phyloP scores from a whole-genome alignment of 2,329 filamentous ascomycete genomes.

The Ustulina deusta region DNA sequence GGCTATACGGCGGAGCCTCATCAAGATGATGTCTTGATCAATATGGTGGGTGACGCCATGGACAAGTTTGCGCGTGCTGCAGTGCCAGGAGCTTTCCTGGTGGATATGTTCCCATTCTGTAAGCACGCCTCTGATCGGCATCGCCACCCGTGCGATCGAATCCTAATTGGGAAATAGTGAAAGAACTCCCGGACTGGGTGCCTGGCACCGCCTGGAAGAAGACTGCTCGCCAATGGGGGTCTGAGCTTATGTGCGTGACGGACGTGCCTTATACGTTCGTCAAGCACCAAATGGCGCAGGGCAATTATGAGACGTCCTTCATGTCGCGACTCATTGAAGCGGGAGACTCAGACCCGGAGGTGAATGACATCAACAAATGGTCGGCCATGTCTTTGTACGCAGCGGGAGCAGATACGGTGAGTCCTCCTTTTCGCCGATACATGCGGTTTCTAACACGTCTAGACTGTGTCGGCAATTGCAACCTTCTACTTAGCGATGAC shows the following conservation, averaged over 20 bases:
- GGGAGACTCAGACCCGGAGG: slow-evolving; percentile 30
- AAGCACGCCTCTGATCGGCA: slow-evolving; percentile 16
- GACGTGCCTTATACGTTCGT: slow-evolving; percentile 33
- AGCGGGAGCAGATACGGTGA: slow-evolving; percentile 43
- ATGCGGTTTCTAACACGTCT: not conserved
- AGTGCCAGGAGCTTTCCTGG: slow-evolving; percentile 45
- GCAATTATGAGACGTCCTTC: slow-evolving; percentile 38
- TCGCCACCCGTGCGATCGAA: not conserved
- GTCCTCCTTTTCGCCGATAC: not conserved
- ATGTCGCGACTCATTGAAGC: slow-evolving; percentile 40
- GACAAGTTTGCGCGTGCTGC: slow-evolving; percentile 41
- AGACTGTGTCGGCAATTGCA: slow-evolving; percentile 23
- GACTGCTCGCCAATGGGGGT: slow-evolving; percentile 20
- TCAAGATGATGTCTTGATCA: slow-evolving; percentile 43
- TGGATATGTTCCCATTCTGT: slow-evolving; percentile 46
- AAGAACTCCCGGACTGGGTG: slow-evolving; percentile 30
- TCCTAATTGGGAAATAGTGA: slow-evolving; percentile 21
- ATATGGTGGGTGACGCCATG: slow-evolving; percentile 40
- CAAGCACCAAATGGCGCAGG: slow-evolving; percentile 39
- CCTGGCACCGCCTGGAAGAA: slow-evolving; percentile 33
- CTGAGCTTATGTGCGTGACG: slow-evolving; percentile 17
- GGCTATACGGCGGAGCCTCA: slow-evolving; percentile 46
- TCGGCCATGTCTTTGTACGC: slow-evolving; percentile 41
- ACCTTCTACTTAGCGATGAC: slow-evolving; percentile 63
- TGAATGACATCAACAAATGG: slow-evolving; percentile 40